phyloP scores from a whole-genome alignment of 108 stramenopile species.

The Mediolabrus comicus region DNA sequence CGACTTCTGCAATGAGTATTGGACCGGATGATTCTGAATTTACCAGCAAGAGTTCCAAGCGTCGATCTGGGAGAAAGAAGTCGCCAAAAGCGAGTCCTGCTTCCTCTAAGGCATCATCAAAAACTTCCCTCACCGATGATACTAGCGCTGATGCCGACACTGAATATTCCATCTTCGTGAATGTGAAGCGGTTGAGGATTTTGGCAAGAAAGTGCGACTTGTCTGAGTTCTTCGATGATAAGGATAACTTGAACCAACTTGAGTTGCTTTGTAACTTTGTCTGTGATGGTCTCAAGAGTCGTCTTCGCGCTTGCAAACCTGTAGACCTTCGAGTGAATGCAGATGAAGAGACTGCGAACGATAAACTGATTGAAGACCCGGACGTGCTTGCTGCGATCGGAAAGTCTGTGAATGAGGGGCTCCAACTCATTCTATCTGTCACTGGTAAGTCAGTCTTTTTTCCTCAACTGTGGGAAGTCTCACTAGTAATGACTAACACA shows the following conservation, averaged over 20 bases:
- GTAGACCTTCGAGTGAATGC: slow-evolving; percentile 27
- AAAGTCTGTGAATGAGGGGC: slow-evolving; percentile 42
- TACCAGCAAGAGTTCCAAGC: slow-evolving; percentile 21
- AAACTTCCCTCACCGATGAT: slow-evolving; percentile 19
- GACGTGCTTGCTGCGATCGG: slow-evolving; percentile 50
- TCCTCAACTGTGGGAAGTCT: not conserved
- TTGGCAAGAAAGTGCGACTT: slow-evolving; percentile 55
- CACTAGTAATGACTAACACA: not conserved
- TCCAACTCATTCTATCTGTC: slow-evolving; percentile 53
- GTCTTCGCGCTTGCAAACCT: slow-evolving; percentile 32
- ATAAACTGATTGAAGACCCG: slow-evolving; percentile 47
- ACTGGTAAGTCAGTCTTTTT: slow-evolving; percentile 26
- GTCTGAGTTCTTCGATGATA: slow-evolving; percentile 21
- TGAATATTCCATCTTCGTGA: slow-evolving; percentile 59
- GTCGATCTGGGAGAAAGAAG: slow-evolving; percentile 31
- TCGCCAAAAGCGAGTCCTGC: slow-evolving; percentile 5
- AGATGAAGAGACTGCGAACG: slow-evolving; percentile 24
- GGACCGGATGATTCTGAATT: slow-evolving; percentile 18
- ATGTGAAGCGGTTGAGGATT: slow-evolving; percentile 59
- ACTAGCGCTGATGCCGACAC: slow-evolving; percentile 40
- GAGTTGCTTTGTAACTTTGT: slow-evolving; percentile 42
- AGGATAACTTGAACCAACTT: slow-evolving; percentile 40
- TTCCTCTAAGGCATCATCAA: not conserved
- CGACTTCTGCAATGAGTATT: slow-evolving; percentile 29
- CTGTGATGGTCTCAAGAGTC: slow-evolving; percentile 34